Percentiles rank a stretch among this genome's conserved stretches.
phyloP scores from a whole-genome alignment of 2,329 filamentous ascomycete species.

The Neofusicoccum parvum region DNA sequence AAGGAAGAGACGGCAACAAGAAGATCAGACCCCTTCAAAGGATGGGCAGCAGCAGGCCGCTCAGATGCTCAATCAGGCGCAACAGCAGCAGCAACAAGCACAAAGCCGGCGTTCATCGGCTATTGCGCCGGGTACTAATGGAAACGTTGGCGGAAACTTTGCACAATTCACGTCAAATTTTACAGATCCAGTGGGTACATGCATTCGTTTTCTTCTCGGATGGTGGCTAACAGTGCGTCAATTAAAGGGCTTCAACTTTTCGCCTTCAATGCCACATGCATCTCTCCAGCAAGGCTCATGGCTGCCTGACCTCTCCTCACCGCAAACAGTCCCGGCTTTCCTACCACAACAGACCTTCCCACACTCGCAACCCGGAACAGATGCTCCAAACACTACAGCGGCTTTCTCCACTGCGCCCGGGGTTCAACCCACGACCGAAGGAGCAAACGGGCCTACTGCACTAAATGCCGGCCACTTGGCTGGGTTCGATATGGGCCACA shows the following conservation, averaged over 20 bases:
- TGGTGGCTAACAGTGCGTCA: background rate
- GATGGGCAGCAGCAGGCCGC: slow-evolving; percentile 25
- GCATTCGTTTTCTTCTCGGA: background rate
- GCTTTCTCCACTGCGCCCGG: background rate
- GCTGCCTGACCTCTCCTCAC: slow-evolving; percentile 17
- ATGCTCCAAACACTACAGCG: background rate
- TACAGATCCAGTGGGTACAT: slow-evolving; percentile 6
- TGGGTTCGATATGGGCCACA: slow-evolving; percentile 21
- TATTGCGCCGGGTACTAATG: background rate
- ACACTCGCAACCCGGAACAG: slow-evolving; percentile 2
- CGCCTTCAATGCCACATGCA: slow-evolving; percentile 43
- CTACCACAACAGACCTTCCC: slow-evolving; percentile 8
- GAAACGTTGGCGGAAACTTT: background rate
- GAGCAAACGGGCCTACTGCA: slow-evolving; percentile 13
- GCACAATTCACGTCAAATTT: slow-evolving; percentile 10
- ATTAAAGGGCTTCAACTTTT: slow-evolving; percentile 39
- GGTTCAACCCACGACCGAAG: background rate
- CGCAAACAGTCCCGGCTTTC: slow-evolving; percentile 4
- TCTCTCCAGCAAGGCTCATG: slow-evolving; percentile 31
- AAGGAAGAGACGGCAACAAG: slow-evolving; percentile 80
- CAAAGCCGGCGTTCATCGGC: slow-evolving; percentile 23
- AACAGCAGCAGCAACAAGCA: slow-evolving; percentile 40
- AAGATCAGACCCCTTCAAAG: slow-evolving; percentile 46
- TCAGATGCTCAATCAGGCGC: slow-evolving; percentile 23
- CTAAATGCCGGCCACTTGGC: background rate